Conservation (phyloP, 805 yeast species). For the Starmerella powellii region DNA sequence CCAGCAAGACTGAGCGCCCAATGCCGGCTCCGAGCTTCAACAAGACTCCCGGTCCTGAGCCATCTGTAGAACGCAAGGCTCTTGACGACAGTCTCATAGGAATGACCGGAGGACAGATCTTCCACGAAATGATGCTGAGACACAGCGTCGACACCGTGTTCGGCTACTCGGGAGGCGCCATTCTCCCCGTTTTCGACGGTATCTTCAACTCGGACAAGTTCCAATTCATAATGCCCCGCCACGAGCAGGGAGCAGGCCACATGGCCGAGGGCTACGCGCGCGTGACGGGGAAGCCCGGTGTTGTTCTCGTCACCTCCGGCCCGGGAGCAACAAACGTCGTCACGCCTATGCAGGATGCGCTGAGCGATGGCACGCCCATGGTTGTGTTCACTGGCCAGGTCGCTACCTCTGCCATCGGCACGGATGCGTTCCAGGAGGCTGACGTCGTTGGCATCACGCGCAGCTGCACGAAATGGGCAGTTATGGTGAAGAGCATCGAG, state of each 20-base stretch:
- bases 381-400: constrained; percentile 97
- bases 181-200: constrained; percentile 94
- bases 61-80: constrained; percentile 9
- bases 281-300: constrained; percentile 93
- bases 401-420: constrained; percentile 88
- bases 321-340: constrained; percentile 98
- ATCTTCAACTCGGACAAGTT: constrained; percentile 82
- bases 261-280: constrained; percentile 99
- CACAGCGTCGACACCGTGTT: constrained; percentile 91
- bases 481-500: constrained; percentile 89
- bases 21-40: constrained; percentile 31
- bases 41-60: constrained; percentile 14
- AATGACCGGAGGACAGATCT: constrained; percentile 94
- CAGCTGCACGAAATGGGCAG: constrained; percentile 98
- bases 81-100: constrained; percentile 72
- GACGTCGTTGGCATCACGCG: constrained; percentile 95
- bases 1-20: constrained; percentile 22
- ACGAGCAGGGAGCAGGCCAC: constrained; percentile 99
- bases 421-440: constrained; percentile 99
- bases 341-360: constrained; percentile 97
- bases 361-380: constrained; percentile 94
- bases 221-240: constrained; percentile 84
- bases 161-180: constrained; percentile 99
- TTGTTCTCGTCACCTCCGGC: constrained; percentile 95
- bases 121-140: constrained; percentile 97